These are phyloP conservation scores for Hypoxylon intermedium DNA, from an alignment of 495 filamentous ascomycete species.

Conservation along the genomic window DNA sequence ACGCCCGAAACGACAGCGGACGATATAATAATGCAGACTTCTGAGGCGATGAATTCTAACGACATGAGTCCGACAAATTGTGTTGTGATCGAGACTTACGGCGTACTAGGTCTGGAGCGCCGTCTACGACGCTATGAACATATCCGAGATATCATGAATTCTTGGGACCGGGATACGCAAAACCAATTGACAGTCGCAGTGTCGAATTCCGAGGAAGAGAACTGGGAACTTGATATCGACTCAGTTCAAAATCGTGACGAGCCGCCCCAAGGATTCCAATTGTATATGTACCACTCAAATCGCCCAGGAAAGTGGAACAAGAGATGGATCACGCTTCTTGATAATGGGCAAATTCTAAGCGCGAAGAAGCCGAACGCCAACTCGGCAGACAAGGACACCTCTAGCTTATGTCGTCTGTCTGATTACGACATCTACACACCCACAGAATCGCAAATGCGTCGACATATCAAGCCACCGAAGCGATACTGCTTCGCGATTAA, in stretches of 20 bases:
- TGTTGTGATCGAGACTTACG: slow-evolving; percentile 78
- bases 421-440: slow-evolving; percentile 93
- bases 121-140: slow-evolving; percentile 86
- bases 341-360: slow-evolving; percentile 76
- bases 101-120: slow-evolving; percentile 78
- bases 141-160: slow-evolving; percentile 87
- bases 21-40: slow-evolving; percentile 71
- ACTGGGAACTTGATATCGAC: slow-evolving; percentile 55
- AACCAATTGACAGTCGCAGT: slow-evolving; percentile 68
- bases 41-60: slow-evolving; percentile 59
- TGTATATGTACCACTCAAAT: slow-evolving; percentile 81
- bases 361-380: slow-evolving; percentile 70
- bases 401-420: slow-evolving; percentile 82
- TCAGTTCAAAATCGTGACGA: slow-evolving; percentile 65
- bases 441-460: slow-evolving; percentile 64
- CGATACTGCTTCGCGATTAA: slow-evolving; percentile 87
- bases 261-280: slow-evolving; percentile 59
- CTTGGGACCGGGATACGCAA: slow-evolving; percentile 81
- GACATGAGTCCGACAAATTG: slow-evolving; percentile 65
- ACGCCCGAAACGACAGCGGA: slow-evolving; percentile 73
- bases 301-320: slow-evolving; percentile 86
- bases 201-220: slow-evolving; percentile 44
- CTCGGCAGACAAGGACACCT: slow-evolving; percentile 64
- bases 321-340: slow-evolving; percentile 73
- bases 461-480: slow-evolving; percentile 76